phyloP scores from a whole-genome alignment of 139 green algal species.

The Volvox reticuliferus region DNA sequence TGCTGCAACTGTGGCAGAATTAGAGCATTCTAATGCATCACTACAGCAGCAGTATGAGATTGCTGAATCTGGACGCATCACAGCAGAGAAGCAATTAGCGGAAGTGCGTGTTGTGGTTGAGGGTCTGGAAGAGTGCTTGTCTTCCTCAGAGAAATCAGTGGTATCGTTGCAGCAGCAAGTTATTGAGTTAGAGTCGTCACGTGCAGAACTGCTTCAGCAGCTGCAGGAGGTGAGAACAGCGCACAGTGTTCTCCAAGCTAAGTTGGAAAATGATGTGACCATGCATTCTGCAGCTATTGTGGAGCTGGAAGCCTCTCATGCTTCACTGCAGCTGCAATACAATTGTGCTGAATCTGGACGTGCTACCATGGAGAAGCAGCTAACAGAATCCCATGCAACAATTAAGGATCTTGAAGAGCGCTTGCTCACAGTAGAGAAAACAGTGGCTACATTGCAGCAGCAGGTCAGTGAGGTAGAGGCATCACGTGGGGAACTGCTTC shows the following conservation, averaged over 20 bases:
- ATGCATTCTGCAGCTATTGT: background rate
- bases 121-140: too few species aligned
- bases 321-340: background rate
- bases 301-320: background rate
- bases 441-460: background rate
- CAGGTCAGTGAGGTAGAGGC: background rate
- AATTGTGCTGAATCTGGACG: background rate
- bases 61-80: background rate
- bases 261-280: background rate
- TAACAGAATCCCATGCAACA: background rate
- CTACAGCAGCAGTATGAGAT: slow-evolving; percentile 14
- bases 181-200: background rate
- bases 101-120: background rate
- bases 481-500: background rate
- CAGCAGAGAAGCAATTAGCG: background rate
- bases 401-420: background rate
- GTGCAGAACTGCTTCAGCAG: background rate
- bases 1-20: background rate
- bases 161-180: background rate
- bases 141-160: too few species aligned
- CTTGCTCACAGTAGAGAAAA: background rate
- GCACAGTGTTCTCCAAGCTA: background rate
- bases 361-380: background rate
- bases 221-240: background rate
- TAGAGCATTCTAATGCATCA: background rate